These are phyloP conservation scores for Amanita fuliginea DNA, from an alignment of 768 basidiomycete genomes.

Conservation along the genomic window DNA sequence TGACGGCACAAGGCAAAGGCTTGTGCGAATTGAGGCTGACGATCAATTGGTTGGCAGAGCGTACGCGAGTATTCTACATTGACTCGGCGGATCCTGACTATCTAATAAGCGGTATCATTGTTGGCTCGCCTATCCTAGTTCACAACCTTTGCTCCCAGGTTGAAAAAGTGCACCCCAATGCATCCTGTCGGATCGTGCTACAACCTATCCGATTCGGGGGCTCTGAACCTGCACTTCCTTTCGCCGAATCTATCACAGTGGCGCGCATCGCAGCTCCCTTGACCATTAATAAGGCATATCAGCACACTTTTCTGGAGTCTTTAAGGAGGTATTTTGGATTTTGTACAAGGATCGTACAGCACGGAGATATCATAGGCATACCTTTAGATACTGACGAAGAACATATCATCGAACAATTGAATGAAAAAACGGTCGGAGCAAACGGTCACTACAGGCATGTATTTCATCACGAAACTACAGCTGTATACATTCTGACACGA, in stretches of 20 bases:
- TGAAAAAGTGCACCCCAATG: conserved; percentile 10
- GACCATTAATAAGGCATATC: conserved; percentile 53
- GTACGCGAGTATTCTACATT: conserved; percentile 17
- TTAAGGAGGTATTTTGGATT: conserved; percentile 54
- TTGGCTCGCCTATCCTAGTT: conserved; percentile 40
- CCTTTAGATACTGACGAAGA: conserved; percentile 43
- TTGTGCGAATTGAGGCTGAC: conserved; percentile 47
- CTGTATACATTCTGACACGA: conserved; percentile 1
- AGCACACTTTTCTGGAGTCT: conserved; percentile 46
- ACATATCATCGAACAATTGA: conserved; percentile 7
- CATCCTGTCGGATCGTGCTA: conserved; percentile 22
- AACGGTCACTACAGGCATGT: conserved; percentile 16
- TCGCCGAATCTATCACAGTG: conserved; percentile 58
- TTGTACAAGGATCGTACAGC: conserved; percentile 47
- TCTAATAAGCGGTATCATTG: conserved; percentile 21
- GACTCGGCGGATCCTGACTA: conserved; percentile 1
- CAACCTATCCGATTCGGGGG: conserved; percentile 52
- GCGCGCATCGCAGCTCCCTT: conserved; percentile 74
- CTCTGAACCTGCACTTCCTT: conserved; percentile 49
- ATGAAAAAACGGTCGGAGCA: conserved; percentile 16
- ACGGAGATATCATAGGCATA: conserved; percentile 65
- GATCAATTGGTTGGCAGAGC: conserved; percentile 28
- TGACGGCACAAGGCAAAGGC: conserved; percentile 22
- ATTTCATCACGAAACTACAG: not conserved
- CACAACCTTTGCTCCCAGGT: conserved; percentile 32